Conservation (phyloP, 2,329 filamentous ascomycete species). For the Fusarium sp. region DNA sequence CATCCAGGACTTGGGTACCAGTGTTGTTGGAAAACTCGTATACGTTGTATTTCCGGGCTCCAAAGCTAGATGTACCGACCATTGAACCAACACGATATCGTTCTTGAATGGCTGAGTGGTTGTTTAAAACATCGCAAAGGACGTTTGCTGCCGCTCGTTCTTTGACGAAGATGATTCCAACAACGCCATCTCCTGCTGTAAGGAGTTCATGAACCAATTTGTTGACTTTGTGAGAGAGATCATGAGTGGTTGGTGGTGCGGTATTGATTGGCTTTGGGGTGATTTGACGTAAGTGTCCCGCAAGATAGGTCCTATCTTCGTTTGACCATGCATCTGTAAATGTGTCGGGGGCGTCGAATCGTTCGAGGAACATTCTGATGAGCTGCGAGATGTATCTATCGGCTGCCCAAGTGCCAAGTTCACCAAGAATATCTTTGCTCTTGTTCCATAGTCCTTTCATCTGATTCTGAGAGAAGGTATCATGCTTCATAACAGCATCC, state of each 20-base stretch:
- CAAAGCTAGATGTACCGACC: slow-evolving; percentile 64
- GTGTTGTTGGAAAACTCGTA: slow-evolving; percentile 52
- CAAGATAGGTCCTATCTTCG: slow-evolving; percentile 69
- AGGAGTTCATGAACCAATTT: slow-evolving; percentile 67
- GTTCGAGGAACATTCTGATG: slow-evolving; percentile 53
- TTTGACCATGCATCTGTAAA: slow-evolving; percentile 58
- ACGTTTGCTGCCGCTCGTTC: slow-evolving; percentile 72
- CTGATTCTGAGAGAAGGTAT: slow-evolving; percentile 67
- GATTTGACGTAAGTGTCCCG: slow-evolving; percentile 58
- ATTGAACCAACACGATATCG: slow-evolving; percentile 66
- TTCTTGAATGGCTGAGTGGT: slow-evolving; percentile 61
- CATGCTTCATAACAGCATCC: slow-evolving; percentile 56
- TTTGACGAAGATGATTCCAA: slow-evolving; percentile 76
- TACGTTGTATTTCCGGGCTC: slow-evolving; percentile 56
- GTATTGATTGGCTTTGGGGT: slow-evolving; percentile 18
- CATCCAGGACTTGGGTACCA: slow-evolving; percentile 54
- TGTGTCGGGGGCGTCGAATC: slow-evolving; percentile 31
- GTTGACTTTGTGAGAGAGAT: slow-evolving; percentile 69
- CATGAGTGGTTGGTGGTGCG: slow-evolving; percentile 23
- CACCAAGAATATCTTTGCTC: slow-evolving; percentile 62
- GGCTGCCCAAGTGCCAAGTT: slow-evolving; percentile 77
- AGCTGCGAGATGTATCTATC: slow-evolving; percentile 72
- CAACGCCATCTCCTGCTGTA: slow-evolving; percentile 55
- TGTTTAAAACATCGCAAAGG: slow-evolving; percentile 67
- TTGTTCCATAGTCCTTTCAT: slow-evolving; percentile 67